A percentile compares a stretch with the other conserved stretches of the same genome.
Conservation (phyloP, 1,139 yeast genomes). For the Sugiyamaella novakii region DNA sequence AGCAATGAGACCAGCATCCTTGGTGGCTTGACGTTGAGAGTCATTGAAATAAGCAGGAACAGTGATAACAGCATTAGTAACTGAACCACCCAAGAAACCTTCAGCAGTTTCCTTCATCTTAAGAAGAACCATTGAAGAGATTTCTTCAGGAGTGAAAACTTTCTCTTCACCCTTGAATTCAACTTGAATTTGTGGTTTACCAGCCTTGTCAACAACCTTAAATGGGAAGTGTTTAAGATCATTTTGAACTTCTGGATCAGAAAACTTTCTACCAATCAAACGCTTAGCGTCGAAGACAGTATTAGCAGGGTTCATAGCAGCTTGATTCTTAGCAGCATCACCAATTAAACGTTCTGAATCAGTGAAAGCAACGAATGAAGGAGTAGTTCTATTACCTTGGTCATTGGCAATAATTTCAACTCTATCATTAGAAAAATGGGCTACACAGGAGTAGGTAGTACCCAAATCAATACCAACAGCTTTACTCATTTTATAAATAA, state of each 20-base stretch:
- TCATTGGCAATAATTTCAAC: slow-evolving; percentile 95
- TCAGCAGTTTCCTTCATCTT: slow-evolving; percentile 97
- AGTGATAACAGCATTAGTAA: slow-evolving; percentile 87
- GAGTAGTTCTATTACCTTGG: slow-evolving; percentile 98
- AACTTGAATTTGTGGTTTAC: slow-evolving; percentile 88
- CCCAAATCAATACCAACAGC: slow-evolving; percentile 84
- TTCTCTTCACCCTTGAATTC: slow-evolving; percentile 93
- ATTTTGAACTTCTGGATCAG: slow-evolving; percentile 85
- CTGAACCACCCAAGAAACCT: slow-evolving; percentile 83
- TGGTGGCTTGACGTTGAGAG: slow-evolving; percentile 96
- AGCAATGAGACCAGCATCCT: slow-evolving; percentile 96
- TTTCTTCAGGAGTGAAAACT: slow-evolving; percentile 93
- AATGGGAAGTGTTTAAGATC: slow-evolving; percentile 96
- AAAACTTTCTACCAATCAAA: slow-evolving; percentile 90
- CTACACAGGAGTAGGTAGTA: slow-evolving; percentile 98
- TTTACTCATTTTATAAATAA: slow-evolving; percentile 37
- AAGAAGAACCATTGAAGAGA: slow-evolving; percentile 91
- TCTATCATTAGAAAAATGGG: slow-evolving; percentile 89
- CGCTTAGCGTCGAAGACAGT: slow-evolving; percentile 97
- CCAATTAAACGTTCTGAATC: slow-evolving; percentile 96
- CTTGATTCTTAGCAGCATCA: slow-evolving; percentile 98
- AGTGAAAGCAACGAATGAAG: slow-evolving; percentile 96
- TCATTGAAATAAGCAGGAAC: slow-evolving; percentile 97
- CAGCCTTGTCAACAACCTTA: slow-evolving; percentile 82
- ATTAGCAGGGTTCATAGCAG: slow-evolving; percentile 95